phyloP scores from a whole-genome alignment of 73 alveolate genomes.

The Paramecium caudatum region DNA sequence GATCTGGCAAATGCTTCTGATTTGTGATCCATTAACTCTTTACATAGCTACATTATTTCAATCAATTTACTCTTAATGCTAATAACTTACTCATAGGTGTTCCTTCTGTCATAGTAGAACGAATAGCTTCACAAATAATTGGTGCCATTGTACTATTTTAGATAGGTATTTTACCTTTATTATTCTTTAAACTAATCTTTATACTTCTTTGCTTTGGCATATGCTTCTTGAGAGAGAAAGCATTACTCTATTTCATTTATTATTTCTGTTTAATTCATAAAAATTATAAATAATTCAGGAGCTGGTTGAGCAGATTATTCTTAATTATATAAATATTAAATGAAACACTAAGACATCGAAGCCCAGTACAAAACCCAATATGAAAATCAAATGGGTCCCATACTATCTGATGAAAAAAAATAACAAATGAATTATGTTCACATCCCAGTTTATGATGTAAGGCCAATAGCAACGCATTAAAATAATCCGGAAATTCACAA shows the following conservation, averaged over 20 bases:
- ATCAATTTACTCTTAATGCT: slow-evolving; percentile 4
- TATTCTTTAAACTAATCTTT: background rate
- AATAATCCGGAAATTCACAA: background rate
- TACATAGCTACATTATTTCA: background rate
- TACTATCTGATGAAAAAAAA: background rate
- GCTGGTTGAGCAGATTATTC: too few species aligned
- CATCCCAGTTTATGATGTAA: slow-evolving; percentile 14
- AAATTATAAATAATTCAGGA: too few species aligned
- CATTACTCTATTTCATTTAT: slow-evolving; percentile 21
- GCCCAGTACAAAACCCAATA: too few species aligned
- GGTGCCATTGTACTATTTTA: background rate
- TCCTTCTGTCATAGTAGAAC: slow-evolving; percentile 38
- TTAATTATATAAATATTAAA: too few species aligned
- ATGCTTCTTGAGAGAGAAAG: slow-evolving; percentile 34
- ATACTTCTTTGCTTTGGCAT: slow-evolving; percentile 22
- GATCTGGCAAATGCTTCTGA: background rate
- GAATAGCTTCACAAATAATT: slow-evolving; percentile 50
- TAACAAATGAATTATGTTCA: slow-evolving; percentile 1
- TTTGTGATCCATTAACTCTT: slow-evolving; percentile 29
- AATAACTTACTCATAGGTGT: slow-evolving; percentile 36
- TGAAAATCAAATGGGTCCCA: too few species aligned
- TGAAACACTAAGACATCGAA: too few species aligned
- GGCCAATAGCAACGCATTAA: background rate
- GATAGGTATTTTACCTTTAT: background rate
- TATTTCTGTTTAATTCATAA: background rate